Evolutionary conservation across 192 early-diverging fungal genomes (phyloP).

Genomic region (Coemansia sp.): DNA sequence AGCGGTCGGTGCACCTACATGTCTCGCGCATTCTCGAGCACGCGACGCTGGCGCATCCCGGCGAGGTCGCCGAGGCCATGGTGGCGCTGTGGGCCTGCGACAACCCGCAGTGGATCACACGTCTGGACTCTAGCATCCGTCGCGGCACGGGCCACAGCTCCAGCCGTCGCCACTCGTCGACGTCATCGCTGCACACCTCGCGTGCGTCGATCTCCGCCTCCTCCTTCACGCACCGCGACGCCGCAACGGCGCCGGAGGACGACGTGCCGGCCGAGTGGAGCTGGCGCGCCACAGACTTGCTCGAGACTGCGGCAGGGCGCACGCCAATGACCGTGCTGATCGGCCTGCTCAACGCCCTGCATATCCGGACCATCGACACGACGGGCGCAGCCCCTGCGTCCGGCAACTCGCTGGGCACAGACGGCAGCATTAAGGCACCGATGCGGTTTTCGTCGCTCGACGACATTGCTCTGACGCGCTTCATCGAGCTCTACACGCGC

Average conservation of each 20-base stretch:
- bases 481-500: conserved; percentile 39
- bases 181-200: conserved; percentile 31
- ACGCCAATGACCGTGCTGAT: conserved; percentile 24
- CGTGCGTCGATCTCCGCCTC: neutral
- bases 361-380: conserved; percentile 17
- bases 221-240: neutral
- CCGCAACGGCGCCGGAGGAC: neutral
- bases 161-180: conserved; percentile 23
- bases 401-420: neutral
- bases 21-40: conserved; percentile 34
- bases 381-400: conserved; percentile 3
- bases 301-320: conserved; percentile 40
- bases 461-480: conserved; percentile 33
- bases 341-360: conserved; percentile 31
- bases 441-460: conserved; percentile 19
- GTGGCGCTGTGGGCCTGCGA: conserved; percentile 41
- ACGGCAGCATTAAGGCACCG: neutral
- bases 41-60: conserved; percentile 20
- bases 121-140: conserved; percentile 12
- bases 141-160: neutral
- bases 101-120: conserved; percentile 47
- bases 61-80: conserved; percentile 35
- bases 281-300: conserved; percentile 40
- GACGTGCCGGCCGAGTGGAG: conserved; percentile 43
- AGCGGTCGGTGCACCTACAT: conserved; percentile 19